phyloP scores from a whole-genome alignment of 2,329 filamentous ascomycete species.

The Cladosporium sp. region DNA sequence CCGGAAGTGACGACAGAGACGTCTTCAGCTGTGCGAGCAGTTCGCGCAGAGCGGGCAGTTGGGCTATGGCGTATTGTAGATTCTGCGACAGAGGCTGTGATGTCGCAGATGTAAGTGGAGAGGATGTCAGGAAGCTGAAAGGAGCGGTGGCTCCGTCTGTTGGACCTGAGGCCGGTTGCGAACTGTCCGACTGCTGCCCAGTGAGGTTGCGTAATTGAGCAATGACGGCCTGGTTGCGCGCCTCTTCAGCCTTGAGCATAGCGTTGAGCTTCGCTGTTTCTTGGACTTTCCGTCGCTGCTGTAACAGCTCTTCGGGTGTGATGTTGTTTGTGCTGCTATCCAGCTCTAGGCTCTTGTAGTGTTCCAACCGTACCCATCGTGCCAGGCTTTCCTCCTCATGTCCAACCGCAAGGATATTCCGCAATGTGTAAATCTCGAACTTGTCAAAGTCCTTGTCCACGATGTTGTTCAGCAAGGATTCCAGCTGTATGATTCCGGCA shows the following conservation, averaged over 20 bases:
- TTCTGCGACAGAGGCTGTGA: slow-evolving; percentile 65
- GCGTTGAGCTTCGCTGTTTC: slow-evolving; percentile 76
- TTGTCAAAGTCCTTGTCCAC: slow-evolving; percentile 54
- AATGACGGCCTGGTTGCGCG: slow-evolving; percentile 71
- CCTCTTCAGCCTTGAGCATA: slow-evolving; percentile 67
- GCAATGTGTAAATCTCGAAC: slow-evolving; percentile 74
- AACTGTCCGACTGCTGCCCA: slow-evolving; percentile 26
- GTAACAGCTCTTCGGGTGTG: slow-evolving; percentile 67
- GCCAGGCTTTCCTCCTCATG: slow-evolving; percentile 52
- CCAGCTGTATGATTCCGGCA: slow-evolving; percentile 62
- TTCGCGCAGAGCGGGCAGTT: slow-evolving; percentile 74
- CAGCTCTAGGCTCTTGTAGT: slow-evolving; percentile 67
- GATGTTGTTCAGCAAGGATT: slow-evolving; percentile 51
- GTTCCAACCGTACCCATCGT: slow-evolving; percentile 76
- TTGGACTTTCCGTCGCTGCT: slow-evolving; percentile 71
- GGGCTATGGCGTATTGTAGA: slow-evolving; percentile 75
- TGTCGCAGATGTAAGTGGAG: slow-evolving; percentile 41
- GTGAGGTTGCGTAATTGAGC: slow-evolving; percentile 62
- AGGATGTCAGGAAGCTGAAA: slow-evolving; percentile 60
- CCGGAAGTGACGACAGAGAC: slow-evolving; percentile 14
- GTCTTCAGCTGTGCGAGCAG: slow-evolving; percentile 62
- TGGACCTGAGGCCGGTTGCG: slow-evolving; percentile 8
- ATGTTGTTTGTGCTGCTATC: slow-evolving; percentile 44
- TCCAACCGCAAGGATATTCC: slow-evolving; percentile 62
- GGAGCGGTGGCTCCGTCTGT: slow-evolving; percentile 31